Base-by-base conservation (phyloP, 2,329 filamentous ascomycete genomes). In the Calonectria fujianensis region DNA sequence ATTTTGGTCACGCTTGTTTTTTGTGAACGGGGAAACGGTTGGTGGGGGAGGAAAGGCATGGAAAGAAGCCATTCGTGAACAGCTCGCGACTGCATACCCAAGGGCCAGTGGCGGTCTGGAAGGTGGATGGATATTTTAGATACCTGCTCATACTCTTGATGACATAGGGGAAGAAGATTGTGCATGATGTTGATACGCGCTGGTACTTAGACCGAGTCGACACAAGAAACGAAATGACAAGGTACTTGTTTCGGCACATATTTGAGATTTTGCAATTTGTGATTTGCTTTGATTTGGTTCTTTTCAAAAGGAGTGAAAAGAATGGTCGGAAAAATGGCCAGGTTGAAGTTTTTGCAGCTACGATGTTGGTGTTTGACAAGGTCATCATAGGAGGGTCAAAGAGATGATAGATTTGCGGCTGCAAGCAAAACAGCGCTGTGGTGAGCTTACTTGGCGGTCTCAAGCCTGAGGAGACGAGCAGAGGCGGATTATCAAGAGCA, bases 121-220 rank as follows among this genome's bases (percentile, higher is more conserved):
- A 69, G 37, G 39, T 59, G 67, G 75, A 75, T 77, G 77, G 72
- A 78, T 54, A 73, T 73, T 74, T 80, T 78, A 79, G 73, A 79
- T 61, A 75, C 72, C 77, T 79, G 50, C 64, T 69, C 51, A 77
- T 74, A 69, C 70, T 73, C 51, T 68, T 76, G 69, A 78, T 67
- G 78, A 79, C 73, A 54, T 63, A 67, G 59, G 71, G 63, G 35
- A 51, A 65, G 27, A 66, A 73, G 71, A 70, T 70, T 78, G 41
- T 71, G 75, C 61, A 57, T 75, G 75, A 74, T 31, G 35, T 45
- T 65, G 51, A 52, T 39, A 69, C 35, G 41, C 32, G 54, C 51
- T 45, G 31, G 45, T 72, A 68, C 67, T 52, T 72, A 72, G 73
- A 74, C 39, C 29, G 41, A 70, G 63, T 68, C 48, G 73, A 74